Base-by-base conservation (phyloP, 148 eudicot genomes). In the Heliosperma pusillum region DNA sequence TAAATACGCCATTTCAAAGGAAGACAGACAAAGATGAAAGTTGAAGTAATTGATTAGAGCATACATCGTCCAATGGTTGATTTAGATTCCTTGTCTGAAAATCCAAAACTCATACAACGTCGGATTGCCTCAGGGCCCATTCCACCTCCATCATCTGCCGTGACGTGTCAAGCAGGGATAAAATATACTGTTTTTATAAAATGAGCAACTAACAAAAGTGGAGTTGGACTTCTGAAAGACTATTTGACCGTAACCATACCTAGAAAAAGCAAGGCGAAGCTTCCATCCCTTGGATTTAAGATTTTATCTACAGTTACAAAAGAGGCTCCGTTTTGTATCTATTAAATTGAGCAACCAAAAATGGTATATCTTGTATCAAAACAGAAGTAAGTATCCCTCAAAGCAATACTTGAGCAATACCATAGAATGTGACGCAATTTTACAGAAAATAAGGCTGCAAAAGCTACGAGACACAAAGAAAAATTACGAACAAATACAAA, bases 271-370 rank as follows among this genome's bases (percentile, higher is more conserved):
- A 93, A 86, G 63, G 91, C 96, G 55, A 88, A 81, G 72, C 77
- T 82, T 77, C 91, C 89, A 82, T 89, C 89, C 83, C 86, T 93
- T 67, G 98, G 89, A 85, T 89, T 91, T 59, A 65, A 76, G 72
- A 78, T 86, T 83, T 85, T 89, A 80, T 93, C 98, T 76, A 93
- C 80, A 77, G 73, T 80, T 74, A 88, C 94, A 82, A 58, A 87
- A 76, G 94, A 87, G 67, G 98, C 98, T 81, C 88, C 94, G 73
- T 88, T 89, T 86, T 88, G 97, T 85, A 91, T 82, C 98, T 93
- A 83, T 55, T 79, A 75, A 70, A 77, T 73, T 62, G 56, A 82
- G 72, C 74, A 80, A 77, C 75, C 75, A 69, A 79, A 15, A 67
- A 73, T 30, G 50, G 26, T 19, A 74, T 66, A 60, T 70, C 36